phyloP scores from a whole-genome alignment of 2,329 filamentous ascomycete genomes.

The Trematosphaeria pertusa region DNA sequence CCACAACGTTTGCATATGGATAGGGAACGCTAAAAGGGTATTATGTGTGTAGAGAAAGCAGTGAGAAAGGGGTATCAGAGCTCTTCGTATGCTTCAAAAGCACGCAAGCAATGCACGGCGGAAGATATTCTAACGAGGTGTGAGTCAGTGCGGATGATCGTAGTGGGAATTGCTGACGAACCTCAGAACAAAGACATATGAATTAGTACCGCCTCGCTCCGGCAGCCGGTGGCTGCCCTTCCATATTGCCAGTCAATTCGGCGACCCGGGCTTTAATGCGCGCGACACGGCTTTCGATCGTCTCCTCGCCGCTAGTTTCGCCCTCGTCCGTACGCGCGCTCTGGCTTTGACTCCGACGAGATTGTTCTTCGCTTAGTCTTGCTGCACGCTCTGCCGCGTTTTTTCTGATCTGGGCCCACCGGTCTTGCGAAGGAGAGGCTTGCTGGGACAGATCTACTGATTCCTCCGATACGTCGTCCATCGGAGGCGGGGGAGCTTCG shows the following conservation, averaged over 20 bases:
- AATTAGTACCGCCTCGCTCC: constrained; percentile 20
- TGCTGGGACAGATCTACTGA: constrained; percentile 48
- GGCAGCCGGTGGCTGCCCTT: constrained; percentile 30
- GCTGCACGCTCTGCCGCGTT: constrained; percentile 85
- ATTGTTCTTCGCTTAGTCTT: constrained; percentile 70
- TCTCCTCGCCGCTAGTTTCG: constrained; percentile 96
- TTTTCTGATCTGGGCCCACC: constrained; percentile 95
- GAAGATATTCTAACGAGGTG: constrained; percentile 1
- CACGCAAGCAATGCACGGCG: constrained; percentile 3
- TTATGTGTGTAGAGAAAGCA: constrained; percentile 29
- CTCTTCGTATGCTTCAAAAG: constrained; percentile 18
- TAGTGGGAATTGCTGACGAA: constrained; percentile 10
- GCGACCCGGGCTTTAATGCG: constrained; percentile 98
- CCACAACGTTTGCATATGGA: background rate
- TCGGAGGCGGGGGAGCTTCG: constrained; percentile 19
- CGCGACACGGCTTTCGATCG: constrained; percentile 94
- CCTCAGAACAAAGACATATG: constrained; percentile 20
- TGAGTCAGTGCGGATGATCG: background rate
- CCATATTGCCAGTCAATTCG: constrained; percentile 74
- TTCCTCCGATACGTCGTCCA: constrained; percentile 50
- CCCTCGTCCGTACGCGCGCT: constrained; percentile 74
- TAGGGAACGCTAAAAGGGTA: constrained; percentile 25
- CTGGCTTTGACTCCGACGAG: constrained; percentile 60
- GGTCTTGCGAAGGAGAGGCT: constrained; percentile 65
- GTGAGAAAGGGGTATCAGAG: constrained; percentile 41